Evolutionary conservation across 2,329 filamentous ascomycete species (phyloP), one percentile per base, ranked within the genome.

Genomic region (Cordyceps sp.): DNA sequence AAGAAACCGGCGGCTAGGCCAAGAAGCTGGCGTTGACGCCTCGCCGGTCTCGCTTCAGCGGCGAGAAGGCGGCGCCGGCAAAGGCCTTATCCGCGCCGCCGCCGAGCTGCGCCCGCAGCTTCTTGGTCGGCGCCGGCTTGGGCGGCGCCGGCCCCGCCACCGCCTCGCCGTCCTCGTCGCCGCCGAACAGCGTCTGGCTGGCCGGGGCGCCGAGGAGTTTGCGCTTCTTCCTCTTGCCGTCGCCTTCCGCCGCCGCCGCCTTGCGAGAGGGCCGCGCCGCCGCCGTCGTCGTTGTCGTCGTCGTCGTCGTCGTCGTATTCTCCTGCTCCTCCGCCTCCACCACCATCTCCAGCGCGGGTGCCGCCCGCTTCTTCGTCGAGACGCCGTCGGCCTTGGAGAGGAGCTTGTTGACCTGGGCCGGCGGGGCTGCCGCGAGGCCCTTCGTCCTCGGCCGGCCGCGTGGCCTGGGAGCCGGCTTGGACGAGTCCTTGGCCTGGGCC

Each of bases 151-250:
- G 55, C 43, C 31, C 69, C 69, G 10, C 53, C 71, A 5, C 62
- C n/a, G 16, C 15, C n/a, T 28, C 26, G n/a, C 15, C 27, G n/a
- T 33, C 32, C 13, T 33, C 65, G 8, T 79, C 77, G 5, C 76
- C 76, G 8, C 78, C 76, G 36, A 88, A 83, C 6, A 90, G 49
- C 4, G 73, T 80, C 39, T 73, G 71, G 30, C 67, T 70, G 16
- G 66, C 62, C n/a, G n/a, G n/a, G 16, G 55, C 58, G 4, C 75
- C 73, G 2, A 81, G 61, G 5, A 83, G 56, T 53, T 83, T 86
- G 39, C 78, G 71, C 60, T 78, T 85, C 63, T 78, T 83, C 48
- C 71, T 75, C 52, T 63, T 69, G 6, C 52, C 57, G 39, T 64
- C 58, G 20, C 41, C 44, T 40, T 57, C 54, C 18, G 26, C 25